Conservation (phyloP, 1,284 basidiomycete genomes). For the Coriolopsis trogii region DNA sequence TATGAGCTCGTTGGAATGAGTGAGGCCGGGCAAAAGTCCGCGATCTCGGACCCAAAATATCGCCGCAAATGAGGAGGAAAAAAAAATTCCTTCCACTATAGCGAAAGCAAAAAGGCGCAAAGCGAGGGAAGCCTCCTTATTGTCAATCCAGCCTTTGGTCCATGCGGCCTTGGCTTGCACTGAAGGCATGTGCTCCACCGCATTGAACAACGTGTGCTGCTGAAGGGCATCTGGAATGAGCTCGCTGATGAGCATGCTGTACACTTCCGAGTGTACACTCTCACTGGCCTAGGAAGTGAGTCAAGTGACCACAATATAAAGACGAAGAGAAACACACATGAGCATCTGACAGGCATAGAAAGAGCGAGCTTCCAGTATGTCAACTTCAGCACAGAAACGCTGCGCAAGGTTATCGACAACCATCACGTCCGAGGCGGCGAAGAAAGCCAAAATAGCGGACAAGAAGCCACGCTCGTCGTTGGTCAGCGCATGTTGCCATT, state of each 20-base stretch:
- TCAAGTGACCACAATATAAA: too few species aligned
- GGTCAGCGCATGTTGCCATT: conserved; percentile 75
- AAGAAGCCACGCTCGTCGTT: conserved; percentile 76
- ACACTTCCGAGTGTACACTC: conserved; percentile 75
- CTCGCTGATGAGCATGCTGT: conserved; percentile 64
- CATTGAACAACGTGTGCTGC: conserved; percentile 88
- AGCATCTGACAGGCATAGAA: conserved; percentile 85
- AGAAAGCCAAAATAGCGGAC: conserved; percentile 76
- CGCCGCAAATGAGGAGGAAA: conserved; percentile 91
- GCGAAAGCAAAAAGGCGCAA: conserved; percentile 95
- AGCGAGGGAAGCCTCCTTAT: conserved; percentile 80
- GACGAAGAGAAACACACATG: conserved; percentile 44
- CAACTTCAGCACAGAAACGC: conserved; percentile 73
- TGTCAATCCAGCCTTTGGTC: conserved; percentile 92
- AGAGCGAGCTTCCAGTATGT: conserved; percentile 74
- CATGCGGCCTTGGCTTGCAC: conserved; percentile 86
- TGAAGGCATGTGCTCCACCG: conserved; percentile 91
- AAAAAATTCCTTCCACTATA: conserved; percentile 97
- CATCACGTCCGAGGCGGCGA: conserved; percentile 76
- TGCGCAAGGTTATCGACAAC: conserved; percentile 81
- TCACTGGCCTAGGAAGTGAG: conserved; percentile 38
- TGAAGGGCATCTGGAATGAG: conserved; percentile 68
- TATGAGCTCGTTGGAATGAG: conserved; percentile 96
- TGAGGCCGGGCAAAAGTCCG: conserved; percentile 95
- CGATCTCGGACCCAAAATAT: conserved; percentile 99